Evolutionary conservation across 2,329 filamentous ascomycete species (phyloP), one percentile per base, ranked within the genome.

Genomic region (Harringtonia lauricola): DNA sequence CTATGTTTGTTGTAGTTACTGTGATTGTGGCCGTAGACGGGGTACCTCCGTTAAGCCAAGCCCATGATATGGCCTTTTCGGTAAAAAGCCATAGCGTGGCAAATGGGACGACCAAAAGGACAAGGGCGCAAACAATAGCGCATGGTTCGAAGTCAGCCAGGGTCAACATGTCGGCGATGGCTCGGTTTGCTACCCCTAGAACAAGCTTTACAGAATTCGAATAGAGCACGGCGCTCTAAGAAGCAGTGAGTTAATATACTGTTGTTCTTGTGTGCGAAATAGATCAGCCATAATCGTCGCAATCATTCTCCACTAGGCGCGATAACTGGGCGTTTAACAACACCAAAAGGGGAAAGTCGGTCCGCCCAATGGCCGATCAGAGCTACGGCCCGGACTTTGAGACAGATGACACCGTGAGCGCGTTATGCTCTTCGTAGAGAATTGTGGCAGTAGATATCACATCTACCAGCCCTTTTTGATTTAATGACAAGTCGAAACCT

Each of bases 341-440:
- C 35, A 8, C 42, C 42, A 15, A 29, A 35, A 28, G 2, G 8
- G 29, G 42, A 43, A 43, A 43, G 28, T 34, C 42, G 26, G 36
- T 43, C 42, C 42, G n/a, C 13, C 17, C 22, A 15, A n/a, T 7
- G 4, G 39, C 13, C 29, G 19, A 22, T 24, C n/a, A 10, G 24
- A 22, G 22, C n/a, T 19, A 15, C 4, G 10, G n/a, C 5, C 8
- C 10, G 29, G 10, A 14, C 5, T 13, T n/a, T 18, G n/a, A n/a
- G n/a, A n/a, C n/a, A n/a, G n/a, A n/a, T n/a, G n/a, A n/a, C n/a
- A n/a, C n/a, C n/a, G n/a, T n/a, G n/a, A n/a, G n/a, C n/a, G n/a
- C n/a, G n/a, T n/a, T n/a, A n/a, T n/a, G n/a, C n/a, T n/a, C n/a
- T n/a, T n/a, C n/a, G n/a, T n/a, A n/a, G n/a, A n/a, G n/a, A n/a